Conservation (phyloP, 108 stramenopile genomes). For the Bacterosira constricta region DNA sequence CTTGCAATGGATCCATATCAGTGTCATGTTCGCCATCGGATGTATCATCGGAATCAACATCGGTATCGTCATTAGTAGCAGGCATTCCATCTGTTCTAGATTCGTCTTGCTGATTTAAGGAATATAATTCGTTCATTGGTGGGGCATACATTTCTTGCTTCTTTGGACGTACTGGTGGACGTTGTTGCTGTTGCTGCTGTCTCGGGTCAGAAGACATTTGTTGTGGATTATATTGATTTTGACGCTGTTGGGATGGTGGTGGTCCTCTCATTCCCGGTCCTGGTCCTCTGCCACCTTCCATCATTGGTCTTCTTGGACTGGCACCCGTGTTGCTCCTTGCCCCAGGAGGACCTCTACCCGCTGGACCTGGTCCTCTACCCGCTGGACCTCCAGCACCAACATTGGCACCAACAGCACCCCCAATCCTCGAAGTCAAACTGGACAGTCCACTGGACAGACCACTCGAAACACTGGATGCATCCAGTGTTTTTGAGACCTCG, state of each 20-base stretch:
- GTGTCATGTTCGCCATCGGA: conserved; percentile 7
- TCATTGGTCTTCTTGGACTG: neutral
- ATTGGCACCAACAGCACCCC: conserved; percentile 26
- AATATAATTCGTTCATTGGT: conserved; percentile 42
- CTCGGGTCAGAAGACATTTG: neutral
- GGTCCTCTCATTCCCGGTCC: conserved; percentile 7
- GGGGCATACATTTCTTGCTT: conserved; percentile 37
- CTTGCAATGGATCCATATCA: neutral
- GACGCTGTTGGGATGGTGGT: conserved; percentile 8
- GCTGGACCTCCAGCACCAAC: neutral
- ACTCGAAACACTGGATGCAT: conserved; percentile 42
- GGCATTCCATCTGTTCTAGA: neutral
- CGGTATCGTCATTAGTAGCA: neutral
- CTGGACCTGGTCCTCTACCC: neutral
- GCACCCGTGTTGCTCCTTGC: neutral
- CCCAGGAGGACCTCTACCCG: neutral
- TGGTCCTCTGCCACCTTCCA: too few relatives aligned
- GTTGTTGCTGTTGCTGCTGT: too few relatives aligned
- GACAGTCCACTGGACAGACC: too few relatives aligned
- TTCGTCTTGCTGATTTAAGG: conserved; percentile 13
- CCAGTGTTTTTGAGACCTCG: conserved; percentile 43
- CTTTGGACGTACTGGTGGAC: neutral
- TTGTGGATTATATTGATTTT: neutral
- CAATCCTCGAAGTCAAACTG: conserved; percentile 36
- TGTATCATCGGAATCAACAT: conserved; percentile 9